Conservation (phyloP, 805 yeast genomes). For the Hanseniaspora singularis region DNA sequence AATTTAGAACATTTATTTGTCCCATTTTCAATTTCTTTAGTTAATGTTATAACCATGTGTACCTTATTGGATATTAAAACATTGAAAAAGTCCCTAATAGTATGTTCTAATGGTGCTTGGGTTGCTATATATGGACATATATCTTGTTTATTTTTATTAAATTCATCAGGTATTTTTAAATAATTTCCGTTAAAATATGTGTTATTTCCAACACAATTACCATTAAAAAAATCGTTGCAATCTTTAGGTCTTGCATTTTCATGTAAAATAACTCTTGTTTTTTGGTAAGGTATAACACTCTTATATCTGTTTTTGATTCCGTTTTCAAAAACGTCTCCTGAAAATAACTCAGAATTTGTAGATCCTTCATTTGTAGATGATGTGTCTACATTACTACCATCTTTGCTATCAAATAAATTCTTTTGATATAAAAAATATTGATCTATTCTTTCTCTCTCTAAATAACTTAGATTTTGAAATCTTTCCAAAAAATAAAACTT, state of each 20-base stretch:
- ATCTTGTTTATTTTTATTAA: conserved; percentile 21
- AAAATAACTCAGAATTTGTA: conserved; percentile 28
- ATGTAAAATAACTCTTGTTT: conserved; percentile 58
- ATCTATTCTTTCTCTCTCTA: conserved; percentile 57
- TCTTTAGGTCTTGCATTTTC: conserved; percentile 14
- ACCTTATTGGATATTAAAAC: conserved; percentile 53
- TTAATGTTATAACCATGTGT: conserved; percentile 60
- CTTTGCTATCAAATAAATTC: conserved; percentile 4
- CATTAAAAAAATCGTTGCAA: background rate
- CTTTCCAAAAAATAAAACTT: conserved; percentile 32
- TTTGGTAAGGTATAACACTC: conserved; percentile 79
- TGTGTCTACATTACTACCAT: conserved; percentile 1
- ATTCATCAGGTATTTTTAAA: conserved; percentile 25
- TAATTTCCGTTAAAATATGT: conserved; percentile 87
- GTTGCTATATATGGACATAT: conserved; percentile 56
- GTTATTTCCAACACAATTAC: conserved; percentile 19
- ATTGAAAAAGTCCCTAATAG: conserved; percentile 77
- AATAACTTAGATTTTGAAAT: conserved; percentile 54
- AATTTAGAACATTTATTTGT: conserved; percentile 71
- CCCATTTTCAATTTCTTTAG: conserved; percentile 64
- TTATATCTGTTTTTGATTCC: conserved; percentile 77
- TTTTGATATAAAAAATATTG: conserved; percentile 20
- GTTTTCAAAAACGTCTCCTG: conserved; percentile 61
- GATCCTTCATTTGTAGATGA: conserved; percentile 20
- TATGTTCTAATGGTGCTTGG: conserved; percentile 72